Percentiles rank a stretch among this genome's conserved stretches.
Evolutionary conservation across 1,139 yeast genomes (phyloP).

Genomic region (Zygosaccharomyces pseudobailii): DNA sequence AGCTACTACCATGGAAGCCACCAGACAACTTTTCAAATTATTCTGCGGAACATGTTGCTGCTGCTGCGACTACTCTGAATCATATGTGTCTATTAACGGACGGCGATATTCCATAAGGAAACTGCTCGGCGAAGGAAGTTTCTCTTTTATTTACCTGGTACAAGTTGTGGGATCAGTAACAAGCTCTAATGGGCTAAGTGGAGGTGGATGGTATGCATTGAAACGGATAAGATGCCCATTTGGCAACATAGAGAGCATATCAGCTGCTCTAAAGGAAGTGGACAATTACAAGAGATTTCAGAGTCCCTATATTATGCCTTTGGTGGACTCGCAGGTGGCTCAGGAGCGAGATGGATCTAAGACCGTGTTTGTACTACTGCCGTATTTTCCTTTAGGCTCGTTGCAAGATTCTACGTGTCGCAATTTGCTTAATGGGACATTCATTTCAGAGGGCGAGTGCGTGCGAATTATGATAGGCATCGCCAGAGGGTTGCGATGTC

Average conservation of each 20-base stretch:
- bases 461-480: slow-evolving; percentile 59
- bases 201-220: slow-evolving; percentile 59
- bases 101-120: slow-evolving; percentile 43
- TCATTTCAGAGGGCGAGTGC: slow-evolving; percentile 59
- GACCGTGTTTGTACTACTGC: slow-evolving; percentile 72
- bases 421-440: slow-evolving; percentile 51
- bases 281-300: slow-evolving; percentile 68
- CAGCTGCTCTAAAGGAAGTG: slow-evolving; percentile 70
- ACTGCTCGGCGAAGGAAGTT: slow-evolving; percentile 85
- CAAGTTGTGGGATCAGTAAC: slow-evolving; percentile 35
- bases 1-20: slow-evolving; percentile 6
- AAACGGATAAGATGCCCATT: slow-evolving; percentile 86
- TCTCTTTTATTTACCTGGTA: slow-evolving; percentile 83
- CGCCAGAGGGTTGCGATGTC: slow-evolving; percentile 66
- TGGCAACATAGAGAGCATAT: slow-evolving; percentile 65
- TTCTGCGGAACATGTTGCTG: slow-evolving; percentile 15
- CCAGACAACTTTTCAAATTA: slow-evolving; percentile 6
- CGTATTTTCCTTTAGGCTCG: slow-evolving; percentile 67
- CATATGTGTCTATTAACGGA: slow-evolving; percentile 40
- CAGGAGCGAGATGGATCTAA: slow-evolving; percentile 77
- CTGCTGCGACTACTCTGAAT: slow-evolving; percentile 13
- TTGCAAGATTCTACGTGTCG: slow-evolving; percentile 72
- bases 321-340: slow-evolving; percentile 64
- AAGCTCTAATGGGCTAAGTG: slow-evolving; percentile 15
- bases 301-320: slow-evolving; percentile 61